Evolutionary conservation across 169 alveolate genomes (phyloP), one percentile per base, ranked within the genome.

Genomic region (Eimeria zaria): DNA sequence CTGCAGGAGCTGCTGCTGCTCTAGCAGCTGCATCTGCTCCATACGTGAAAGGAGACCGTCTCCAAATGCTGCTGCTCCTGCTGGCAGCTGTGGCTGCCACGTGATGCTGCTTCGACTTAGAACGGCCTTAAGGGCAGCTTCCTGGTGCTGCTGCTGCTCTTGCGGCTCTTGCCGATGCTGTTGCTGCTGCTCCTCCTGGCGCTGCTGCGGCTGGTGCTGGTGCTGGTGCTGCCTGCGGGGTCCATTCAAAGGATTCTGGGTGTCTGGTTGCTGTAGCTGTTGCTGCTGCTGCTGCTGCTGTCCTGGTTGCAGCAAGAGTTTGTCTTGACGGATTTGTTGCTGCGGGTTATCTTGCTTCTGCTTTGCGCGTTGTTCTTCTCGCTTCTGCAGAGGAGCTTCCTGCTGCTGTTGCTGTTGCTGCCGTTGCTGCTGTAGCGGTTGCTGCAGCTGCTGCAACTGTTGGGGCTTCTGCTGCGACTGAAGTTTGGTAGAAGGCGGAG

Each of bases 1-100:
- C 87, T 76, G 87, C 58, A 39, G 87, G 62, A 76, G 87, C 87
- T 76, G 87, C 62, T 44, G 87, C 87, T 76, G 87, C 87, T 76
- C 87, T 7, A 76, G 87, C 87, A 76, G 58, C 87, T 76, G 87
- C 58, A 76, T 33, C 24, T 76, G 87, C 87, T 41, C 62, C 58
- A 76, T 39, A 36, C 87, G 87, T 16, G 87, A 44, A 6, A 76
- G 58, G 58, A 58, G 67, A 58, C 67, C 67, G 67, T 33, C 41
- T 39, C 58, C 51, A 4, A 39, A 1, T 33, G 87, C 58, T 33
- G 87, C 41, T 33, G 41, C 62, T 33, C 48, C 24, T 76, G 62
- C 51, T 24, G 87, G 87, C 51, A 76, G 30, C 16, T 76, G 87
- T 12, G 87, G 87, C 58, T 76, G 62, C 87, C 87, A 33, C 24